These are phyloP conservation scores for Puya raimondii DNA, from an alignment of 176 grass and related monocot species.

Conservation along the genomic window DNA sequence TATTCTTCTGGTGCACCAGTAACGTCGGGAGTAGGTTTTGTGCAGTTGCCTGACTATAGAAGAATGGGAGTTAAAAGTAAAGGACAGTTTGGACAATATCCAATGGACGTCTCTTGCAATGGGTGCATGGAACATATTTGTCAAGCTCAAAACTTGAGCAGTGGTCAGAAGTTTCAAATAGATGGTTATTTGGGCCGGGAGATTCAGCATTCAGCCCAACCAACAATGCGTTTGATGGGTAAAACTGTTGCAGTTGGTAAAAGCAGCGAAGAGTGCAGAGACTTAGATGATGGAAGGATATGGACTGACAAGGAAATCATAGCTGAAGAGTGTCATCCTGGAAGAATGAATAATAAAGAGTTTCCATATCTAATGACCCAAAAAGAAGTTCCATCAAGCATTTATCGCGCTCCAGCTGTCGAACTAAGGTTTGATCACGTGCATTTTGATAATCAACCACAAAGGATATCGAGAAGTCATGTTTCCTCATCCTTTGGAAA, in stretches of 20 bases:
- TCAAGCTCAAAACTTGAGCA: slow-evolving; percentile 30
- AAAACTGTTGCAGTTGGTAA: slow-evolving; percentile 73
- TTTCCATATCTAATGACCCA: slow-evolving; percentile 18
- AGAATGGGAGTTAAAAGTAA: slow-evolving; percentile 38
- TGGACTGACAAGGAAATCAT: slow-evolving; percentile 26
- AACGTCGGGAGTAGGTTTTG: slow-evolving; percentile 28
- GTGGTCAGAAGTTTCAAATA: slow-evolving; percentile 14
- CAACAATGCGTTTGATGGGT: slow-evolving; percentile 82
- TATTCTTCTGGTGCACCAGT: slow-evolving; percentile 18
- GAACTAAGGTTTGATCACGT: slow-evolving; percentile 14
- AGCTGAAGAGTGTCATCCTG: slow-evolving; percentile 6
- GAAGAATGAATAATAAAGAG: slow-evolving; percentile 4
- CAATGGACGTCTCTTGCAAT: slow-evolving; percentile 14
- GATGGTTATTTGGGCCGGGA: slow-evolving; percentile 30
- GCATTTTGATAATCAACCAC: slow-evolving; percentile 22
- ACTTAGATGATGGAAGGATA: slow-evolving; percentile 29
- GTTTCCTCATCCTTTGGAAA: slow-evolving; percentile 22
- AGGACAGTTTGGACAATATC: slow-evolving; percentile 11
- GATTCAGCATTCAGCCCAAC: slow-evolving; percentile 29
- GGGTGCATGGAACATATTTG: slow-evolving; percentile 15
- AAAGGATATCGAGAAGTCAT: slow-evolving; percentile 16
- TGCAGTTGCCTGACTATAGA: slow-evolving; percentile 41
- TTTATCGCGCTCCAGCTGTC: slow-evolving; percentile 2
- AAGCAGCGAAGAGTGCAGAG: slow-evolving; percentile 26
- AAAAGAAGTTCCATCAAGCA: slow-evolving; percentile 22